phyloP scores from a whole-genome alignment of 345 rosid genomes.

The Euphorbia peplus region DNA sequence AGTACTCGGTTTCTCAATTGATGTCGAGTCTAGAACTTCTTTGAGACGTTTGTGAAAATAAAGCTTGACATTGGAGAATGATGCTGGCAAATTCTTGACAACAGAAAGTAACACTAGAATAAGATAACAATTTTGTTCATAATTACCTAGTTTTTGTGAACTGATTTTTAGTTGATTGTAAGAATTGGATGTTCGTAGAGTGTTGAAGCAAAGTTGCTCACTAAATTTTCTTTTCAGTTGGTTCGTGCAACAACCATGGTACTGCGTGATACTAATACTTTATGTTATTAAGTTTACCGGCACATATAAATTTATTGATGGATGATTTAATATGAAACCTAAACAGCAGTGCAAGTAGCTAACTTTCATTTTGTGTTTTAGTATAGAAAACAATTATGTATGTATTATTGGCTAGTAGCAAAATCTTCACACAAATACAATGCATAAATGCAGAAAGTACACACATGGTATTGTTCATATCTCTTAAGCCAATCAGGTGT shows the following conservation, averaged over 20 bases:
- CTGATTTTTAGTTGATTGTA: neutral
- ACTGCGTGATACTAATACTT: no score
- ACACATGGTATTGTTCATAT: neutral
- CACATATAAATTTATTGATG: no score
- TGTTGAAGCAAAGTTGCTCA: neutral
- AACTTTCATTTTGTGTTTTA: no score
- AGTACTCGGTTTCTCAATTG: neutral
- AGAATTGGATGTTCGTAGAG: neutral
- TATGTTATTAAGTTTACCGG: neutral
- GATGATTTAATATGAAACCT: no score
- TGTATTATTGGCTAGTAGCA: neutral
- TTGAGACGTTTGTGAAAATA: neutral
- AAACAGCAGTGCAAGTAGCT: no score
- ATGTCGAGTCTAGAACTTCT: neutral
- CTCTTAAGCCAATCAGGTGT: neutral
- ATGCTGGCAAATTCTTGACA: neutral
- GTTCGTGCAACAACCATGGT: neutral
- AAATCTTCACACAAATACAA: neutral
- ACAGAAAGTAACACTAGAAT: neutral
- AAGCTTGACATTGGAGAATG: neutral
- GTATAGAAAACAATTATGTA: neutral
- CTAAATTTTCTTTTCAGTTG: neutral
- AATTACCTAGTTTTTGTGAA: neutral
- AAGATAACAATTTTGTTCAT: neutral
- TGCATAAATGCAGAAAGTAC: neutral